phyloP scores from a whole-genome alignment of 2,329 filamentous ascomycete genomes.

The Colletotrichum sp. region DNA sequence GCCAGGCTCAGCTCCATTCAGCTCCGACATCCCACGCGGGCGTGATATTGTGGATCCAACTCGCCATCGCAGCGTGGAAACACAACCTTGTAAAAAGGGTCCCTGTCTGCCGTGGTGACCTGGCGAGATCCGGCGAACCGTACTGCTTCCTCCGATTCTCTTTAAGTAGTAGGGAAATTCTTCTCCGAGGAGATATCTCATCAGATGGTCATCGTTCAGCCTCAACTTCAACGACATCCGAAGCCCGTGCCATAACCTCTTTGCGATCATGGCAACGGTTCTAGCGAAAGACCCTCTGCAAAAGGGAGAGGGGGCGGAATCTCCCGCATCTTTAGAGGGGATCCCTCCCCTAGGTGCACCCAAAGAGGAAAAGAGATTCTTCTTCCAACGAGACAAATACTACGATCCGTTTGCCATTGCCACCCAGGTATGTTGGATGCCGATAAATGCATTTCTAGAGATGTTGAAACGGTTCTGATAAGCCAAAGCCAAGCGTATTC shows the following conservation, averaged over 20 bases:
- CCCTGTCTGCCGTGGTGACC: not conserved
- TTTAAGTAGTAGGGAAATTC: not conserved
- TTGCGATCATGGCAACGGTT: conserved; percentile 15
- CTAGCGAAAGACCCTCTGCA: conserved; percentile 9
- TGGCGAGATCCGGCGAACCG: conserved; percentile 3
- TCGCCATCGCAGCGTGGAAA: not conserved
- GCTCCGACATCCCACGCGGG: not conserved
- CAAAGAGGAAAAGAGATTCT: conserved; percentile 32
- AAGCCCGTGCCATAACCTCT: not conserved
- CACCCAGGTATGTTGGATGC: conserved; percentile 26
- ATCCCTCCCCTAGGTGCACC: conserved; percentile 29
- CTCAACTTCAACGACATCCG: not conserved
- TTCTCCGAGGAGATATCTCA: not conserved
- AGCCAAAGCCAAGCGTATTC: conserved; percentile 38
- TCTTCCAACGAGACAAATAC: conserved; percentile 34
- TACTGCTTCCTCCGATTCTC: too few species aligned
- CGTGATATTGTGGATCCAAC: conserved; percentile 10
- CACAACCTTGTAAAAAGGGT: not conserved
- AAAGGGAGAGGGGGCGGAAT: not conserved
- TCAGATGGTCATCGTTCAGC: not conserved
- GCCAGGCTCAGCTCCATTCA: not conserved
- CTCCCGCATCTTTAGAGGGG: conserved; percentile 22
- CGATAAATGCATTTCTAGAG: not conserved
- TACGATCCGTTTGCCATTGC: conserved; percentile 37
- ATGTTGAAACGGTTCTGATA: not conserved